Evolutionary conservation across 2,329 filamentous ascomycete species (phyloP), one percentile per base, ranked within the genome.

Genomic region (Hansfordia pulvinata): DNA sequence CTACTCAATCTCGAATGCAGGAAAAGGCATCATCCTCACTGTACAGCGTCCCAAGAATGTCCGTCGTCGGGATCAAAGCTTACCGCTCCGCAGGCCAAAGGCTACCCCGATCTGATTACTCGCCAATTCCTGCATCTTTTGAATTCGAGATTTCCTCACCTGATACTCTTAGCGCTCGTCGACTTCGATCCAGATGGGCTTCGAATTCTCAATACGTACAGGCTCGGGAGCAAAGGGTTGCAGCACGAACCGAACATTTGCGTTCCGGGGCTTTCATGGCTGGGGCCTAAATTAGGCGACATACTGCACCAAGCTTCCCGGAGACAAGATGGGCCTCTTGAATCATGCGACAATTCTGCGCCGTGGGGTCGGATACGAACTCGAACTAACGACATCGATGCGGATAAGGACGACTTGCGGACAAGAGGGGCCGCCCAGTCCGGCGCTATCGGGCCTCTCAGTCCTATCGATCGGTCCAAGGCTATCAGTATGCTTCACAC

Each of bases 121-220:
- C 61, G 78, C 6, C 60, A 62, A 10, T 75, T 88, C 28, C 52
- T 88, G 2, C 59, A 62, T 21, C 45, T 58, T 9, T 29, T 84
- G 2, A 60, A 65, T 19, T 45, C 39, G 0, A 48, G 46, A 7
- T 54, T 53, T 12, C 64, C 67, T 0, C 43, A 49, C 1, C 48
- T 78, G 13, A 66, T 69, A 2, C 65, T 82, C 6, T 62, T 70
- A 27, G 69, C 62, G 0, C 54, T 90, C 1, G 64, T 81, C 2
- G 83, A 92, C 40, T 81, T 69, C 32, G 82, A 90, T 38, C 80
- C 81, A 0, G 70, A 88, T 35, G 82, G 83, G 0, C 50, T 88
- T 16, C 67, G 65, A 3, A 90, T 92, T 20, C 56, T 83, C 36
- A 67, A 67, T 4, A 83, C 74, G 10, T 90, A 86, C 54, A 77